Conservation (phyloP, 1,139 yeast genomes). For the Yamadazyma buinensis region DNA sequence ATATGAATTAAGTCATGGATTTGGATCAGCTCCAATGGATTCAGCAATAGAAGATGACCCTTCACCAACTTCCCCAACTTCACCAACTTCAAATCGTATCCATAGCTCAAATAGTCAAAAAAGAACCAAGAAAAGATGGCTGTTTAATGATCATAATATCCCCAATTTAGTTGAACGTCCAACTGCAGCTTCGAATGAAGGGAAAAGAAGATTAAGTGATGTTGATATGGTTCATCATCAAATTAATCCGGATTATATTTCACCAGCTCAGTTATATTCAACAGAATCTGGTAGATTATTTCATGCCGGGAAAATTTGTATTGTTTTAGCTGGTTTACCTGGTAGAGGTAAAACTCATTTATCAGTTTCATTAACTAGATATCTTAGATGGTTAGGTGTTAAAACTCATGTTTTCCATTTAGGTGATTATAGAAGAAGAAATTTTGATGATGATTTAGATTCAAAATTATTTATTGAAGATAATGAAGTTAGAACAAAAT, state of each 20-base stretch:
- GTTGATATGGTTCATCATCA: conserved; percentile 55
- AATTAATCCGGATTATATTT: conserved; percentile 47
- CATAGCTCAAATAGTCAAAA: neutral
- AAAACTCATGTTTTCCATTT: conserved; percentile 88
- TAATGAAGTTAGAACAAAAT: conserved; percentile 55
- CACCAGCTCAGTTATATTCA: conserved; percentile 87
- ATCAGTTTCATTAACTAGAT: conserved; percentile 86
- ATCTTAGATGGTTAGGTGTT: conserved; percentile 93
- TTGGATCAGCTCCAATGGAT: conserved; percentile 31
- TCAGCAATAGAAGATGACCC: neutral
- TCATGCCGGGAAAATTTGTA: conserved; percentile 93
- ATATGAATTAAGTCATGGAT: conserved; percentile 34
- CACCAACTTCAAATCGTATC: conserved; percentile 12
- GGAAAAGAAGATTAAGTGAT: conserved; percentile 42
- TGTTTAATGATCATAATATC: conserved; percentile 35
- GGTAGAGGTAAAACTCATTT: conserved; percentile 95
- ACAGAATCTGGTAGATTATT: conserved; percentile 87
- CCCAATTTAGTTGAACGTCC: conserved; percentile 38
- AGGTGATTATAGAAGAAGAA: conserved; percentile 81
- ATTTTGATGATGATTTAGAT: conserved; percentile 47
- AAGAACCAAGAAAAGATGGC: conserved; percentile 43
- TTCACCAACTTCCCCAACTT: neutral
- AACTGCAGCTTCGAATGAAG: conserved; percentile 20
- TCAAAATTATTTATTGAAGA: conserved; percentile 65
- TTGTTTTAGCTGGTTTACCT: conserved; percentile 89